These are phyloP conservation scores for Aspergillus tamarii DNA, from an alignment of 2,329 filamentous ascomycete genomes.

Conservation along the genomic window DNA sequence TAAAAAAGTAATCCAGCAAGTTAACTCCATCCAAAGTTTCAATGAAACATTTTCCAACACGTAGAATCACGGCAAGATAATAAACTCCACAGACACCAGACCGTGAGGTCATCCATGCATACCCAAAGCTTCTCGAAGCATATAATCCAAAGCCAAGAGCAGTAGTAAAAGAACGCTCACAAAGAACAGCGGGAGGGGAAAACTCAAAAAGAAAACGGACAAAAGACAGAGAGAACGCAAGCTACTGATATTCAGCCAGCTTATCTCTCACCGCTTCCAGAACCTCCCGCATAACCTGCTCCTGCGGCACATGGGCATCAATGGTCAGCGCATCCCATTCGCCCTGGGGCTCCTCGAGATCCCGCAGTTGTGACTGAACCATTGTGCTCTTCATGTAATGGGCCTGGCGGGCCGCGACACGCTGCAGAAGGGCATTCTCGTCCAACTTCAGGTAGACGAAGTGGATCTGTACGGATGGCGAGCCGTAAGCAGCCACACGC, in stretches of 20 bases:
- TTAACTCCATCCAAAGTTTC: not conserved
- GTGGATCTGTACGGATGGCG: conserved; percentile 75
- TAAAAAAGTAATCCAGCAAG: not conserved
- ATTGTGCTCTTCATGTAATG: conserved; percentile 97
- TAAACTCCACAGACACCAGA: conserved; percentile 12
- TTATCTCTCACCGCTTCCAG: conserved; percentile 60
- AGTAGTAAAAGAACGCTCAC: not conserved
- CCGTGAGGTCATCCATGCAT: conserved; percentile 9
- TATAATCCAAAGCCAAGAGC: not conserved
- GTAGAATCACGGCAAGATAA: not conserved
- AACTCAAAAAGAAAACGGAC: not conserved
- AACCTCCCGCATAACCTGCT: conserved; percentile 63
- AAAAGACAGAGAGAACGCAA: conserved; percentile 1
- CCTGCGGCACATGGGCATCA: conserved; percentile 60
- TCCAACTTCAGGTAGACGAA: conserved; percentile 88
- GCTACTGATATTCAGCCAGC: conserved; percentile 50
- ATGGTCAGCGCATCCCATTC: conserved; percentile 70
- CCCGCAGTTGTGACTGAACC: conserved; percentile 89
- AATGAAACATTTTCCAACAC: not conserved
- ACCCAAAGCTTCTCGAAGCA: not conserved
- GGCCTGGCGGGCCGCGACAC: conserved; percentile 73
- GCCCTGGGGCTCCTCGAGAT: conserved; percentile 83
- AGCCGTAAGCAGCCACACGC: conserved; percentile 76
- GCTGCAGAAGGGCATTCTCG: conserved; percentile 73
- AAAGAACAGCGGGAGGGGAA: not conserved